Percentiles rank a stretch among this genome's conserved stretches.
phyloP scores from a whole-genome alignment of 768 basidiomycete species.

The Rhodosporidiobolus sp. region DNA sequence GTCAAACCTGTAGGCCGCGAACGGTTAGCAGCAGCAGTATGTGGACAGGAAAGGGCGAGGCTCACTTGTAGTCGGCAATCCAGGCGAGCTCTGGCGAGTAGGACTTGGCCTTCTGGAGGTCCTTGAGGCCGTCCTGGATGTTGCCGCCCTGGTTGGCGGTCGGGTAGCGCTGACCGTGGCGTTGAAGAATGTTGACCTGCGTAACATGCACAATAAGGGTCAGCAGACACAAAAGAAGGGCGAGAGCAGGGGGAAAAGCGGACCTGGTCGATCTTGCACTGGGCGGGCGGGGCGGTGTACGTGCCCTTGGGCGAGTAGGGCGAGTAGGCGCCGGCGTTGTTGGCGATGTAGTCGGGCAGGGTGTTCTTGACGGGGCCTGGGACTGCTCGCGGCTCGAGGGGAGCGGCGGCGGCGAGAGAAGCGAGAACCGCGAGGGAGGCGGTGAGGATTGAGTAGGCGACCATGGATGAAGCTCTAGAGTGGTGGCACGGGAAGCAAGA shows the following conservation, averaged over 20 bases:
- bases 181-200: slow-evolving; percentile 54
- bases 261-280: slow-evolving; percentile 62
- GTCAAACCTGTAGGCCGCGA: slow-evolving; percentile 51
- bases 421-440: neutral
- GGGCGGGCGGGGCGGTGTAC: slow-evolving; percentile 55
- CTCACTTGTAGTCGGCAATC: slow-evolving; percentile 45
- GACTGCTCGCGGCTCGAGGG: too few species aligned
- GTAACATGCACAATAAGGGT: neutral
- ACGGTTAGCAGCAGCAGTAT: slow-evolving; percentile 48
- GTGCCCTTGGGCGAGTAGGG: slow-evolving; percentile 58
- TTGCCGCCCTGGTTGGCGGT: slow-evolving; percentile 55
- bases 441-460: neutral
- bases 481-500: neutral
- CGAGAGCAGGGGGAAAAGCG: neutral
- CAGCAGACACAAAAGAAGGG: too few species aligned
- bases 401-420: neutral
- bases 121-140: slow-evolving; percentile 57
- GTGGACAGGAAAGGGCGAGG: neutral
- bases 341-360: neutral
- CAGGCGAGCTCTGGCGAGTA: slow-evolving; percentile 58
- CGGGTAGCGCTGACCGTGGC: slow-evolving; percentile 77
- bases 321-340: slow-evolving; percentile 45
- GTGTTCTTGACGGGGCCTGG: neutral
- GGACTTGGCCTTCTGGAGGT: slow-evolving; percentile 56
- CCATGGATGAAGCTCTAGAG: too few species aligned